Evolutionary conservation across 805 yeast species (phyloP).

Genomic region (Candida multigemmis): DNA sequence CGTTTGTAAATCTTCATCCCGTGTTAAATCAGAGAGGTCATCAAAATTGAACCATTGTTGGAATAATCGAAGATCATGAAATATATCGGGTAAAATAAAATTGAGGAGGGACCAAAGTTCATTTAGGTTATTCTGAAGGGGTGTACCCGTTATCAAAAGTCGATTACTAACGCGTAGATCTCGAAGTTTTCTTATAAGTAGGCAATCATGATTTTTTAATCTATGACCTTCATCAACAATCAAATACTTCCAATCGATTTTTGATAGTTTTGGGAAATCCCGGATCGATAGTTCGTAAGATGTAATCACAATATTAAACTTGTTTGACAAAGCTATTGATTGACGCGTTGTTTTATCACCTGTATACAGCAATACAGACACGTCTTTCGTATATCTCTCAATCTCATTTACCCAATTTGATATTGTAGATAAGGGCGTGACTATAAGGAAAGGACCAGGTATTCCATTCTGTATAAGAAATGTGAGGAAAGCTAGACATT

Average conservation of each 20-base stretch:
- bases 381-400: constrained; percentile 58
- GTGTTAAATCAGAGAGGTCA: constrained; percentile 33
- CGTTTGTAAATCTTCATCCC: constrained; percentile 5
- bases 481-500: constrained; percentile 71
- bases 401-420: constrained; percentile 81
- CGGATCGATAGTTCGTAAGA: constrained; percentile 74
- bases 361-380: constrained; percentile 54
- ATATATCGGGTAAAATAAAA: constrained; percentile 87
- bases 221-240: constrained; percentile 97
- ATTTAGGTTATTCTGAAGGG: constrained; percentile 81
- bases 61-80: constrained; percentile 80
- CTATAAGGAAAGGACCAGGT: constrained; percentile 67
- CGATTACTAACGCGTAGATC: constrained; percentile 61
- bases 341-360: constrained; percentile 56
- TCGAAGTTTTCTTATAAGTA: constrained; percentile 64
- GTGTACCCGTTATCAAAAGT: constrained; percentile 88
- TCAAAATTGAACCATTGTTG: constrained; percentile 92
- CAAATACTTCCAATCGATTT: constrained; percentile 65
- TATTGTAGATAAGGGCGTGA: constrained; percentile 78
- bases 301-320: constrained; percentile 54
- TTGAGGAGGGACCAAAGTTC: constrained; percentile 91
- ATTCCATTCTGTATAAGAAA: constrained; percentile 73
- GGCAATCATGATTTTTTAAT: constrained; percentile 74
- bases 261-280: constrained; percentile 50
- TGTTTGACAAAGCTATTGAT: constrained; percentile 20